Conservation (phyloP, 2,329 filamentous ascomycete genomes). For the Aspergillus sp. region DNA sequence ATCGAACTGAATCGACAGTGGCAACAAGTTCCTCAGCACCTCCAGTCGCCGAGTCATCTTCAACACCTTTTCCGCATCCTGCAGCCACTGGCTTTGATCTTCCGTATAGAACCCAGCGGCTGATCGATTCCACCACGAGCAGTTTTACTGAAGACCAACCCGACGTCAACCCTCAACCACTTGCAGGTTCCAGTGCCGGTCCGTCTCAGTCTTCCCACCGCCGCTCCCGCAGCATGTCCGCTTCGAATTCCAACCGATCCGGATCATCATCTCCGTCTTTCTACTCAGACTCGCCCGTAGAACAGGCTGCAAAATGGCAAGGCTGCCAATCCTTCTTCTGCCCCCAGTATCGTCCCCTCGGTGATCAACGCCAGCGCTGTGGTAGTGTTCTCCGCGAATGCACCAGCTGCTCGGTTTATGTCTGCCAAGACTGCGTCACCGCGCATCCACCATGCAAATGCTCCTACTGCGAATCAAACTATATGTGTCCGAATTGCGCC, state of each 20-base stretch:
- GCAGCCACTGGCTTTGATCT: conserved; percentile 27
- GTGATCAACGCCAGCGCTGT: conserved; percentile 48
- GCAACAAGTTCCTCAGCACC: conserved; percentile 8
- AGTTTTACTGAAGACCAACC: conserved; percentile 36
- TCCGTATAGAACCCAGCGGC: conserved; percentile 31
- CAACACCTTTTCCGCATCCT: conserved; percentile 15
- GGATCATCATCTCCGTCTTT: conserved; percentile 42
- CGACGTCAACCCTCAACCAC: conserved; percentile 22
- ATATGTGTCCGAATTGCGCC: conserved; percentile 46
- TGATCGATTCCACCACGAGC: conserved; percentile 32
- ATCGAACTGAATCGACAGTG: conserved; percentile 19
- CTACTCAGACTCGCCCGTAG: conserved; percentile 37
- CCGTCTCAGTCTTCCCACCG: conserved; percentile 20
- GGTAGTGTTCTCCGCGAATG: conserved; percentile 46
- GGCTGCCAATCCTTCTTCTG: conserved; percentile 52
- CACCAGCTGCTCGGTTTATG: conserved; percentile 45
- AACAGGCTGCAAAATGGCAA: conserved; percentile 39
- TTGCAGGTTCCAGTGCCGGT: conserved; percentile 21
- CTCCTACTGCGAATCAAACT: conserved; percentile 44
- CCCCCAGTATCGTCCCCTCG: conserved; percentile 41
- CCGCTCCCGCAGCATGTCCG: conserved; percentile 38
- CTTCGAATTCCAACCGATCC: conserved; percentile 41
- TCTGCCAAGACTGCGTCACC: conserved; percentile 46
- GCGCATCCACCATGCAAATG: conserved; percentile 45
- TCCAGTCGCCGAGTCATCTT: background rate